phyloP scores from a whole-genome alignment of 495 filamentous ascomycete species.

The Aspergillus conjunctus region DNA sequence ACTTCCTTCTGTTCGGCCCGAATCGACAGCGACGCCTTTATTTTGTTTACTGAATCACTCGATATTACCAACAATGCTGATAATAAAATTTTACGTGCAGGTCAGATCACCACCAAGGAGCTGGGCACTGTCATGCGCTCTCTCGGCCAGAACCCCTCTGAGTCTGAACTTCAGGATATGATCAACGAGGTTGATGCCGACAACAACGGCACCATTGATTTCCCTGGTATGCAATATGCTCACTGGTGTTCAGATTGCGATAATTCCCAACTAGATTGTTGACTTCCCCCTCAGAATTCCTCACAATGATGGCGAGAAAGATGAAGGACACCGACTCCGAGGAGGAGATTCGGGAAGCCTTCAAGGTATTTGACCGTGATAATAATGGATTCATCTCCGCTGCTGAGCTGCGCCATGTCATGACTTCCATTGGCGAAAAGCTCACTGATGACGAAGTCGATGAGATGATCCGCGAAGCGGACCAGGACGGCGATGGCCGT shows the following conservation, averaged over 20 bases:
- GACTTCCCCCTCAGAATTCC: conserved; percentile 68
- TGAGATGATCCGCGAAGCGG: conserved; percentile 99
- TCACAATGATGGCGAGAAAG: conserved; percentile 99
- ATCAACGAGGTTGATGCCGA: conserved; percentile 99
- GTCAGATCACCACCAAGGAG: conserved; percentile 99
- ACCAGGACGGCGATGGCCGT: conserved; percentile 95
- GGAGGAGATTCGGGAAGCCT: conserved; percentile 95
- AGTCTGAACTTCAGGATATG: conserved; percentile 99
- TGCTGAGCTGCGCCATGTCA: conserved; percentile 96
- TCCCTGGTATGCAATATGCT: conserved; percentile 70
- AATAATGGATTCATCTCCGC: conserved; percentile 99
- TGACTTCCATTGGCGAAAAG: conserved; percentile 99
- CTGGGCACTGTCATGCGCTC: conserved; percentile 99
- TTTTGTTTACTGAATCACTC: conserved; percentile 3
- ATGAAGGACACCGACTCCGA: conserved; percentile 99
- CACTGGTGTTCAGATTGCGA: not conserved
- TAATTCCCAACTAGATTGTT: conserved; percentile 10
- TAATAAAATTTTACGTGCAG: conserved; percentile 45
- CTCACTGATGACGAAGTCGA: conserved; percentile 99
- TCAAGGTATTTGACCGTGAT: conserved; percentile 98
- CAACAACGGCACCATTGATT: conserved; percentile 99
- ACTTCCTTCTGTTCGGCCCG: not conserved
- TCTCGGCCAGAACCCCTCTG: conserved; percentile 98
- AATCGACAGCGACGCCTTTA: not conserved
- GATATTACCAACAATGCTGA: conserved; percentile 2